These are phyloP conservation scores for Nemania sp. DNA, from an alignment of 2,329 filamentous ascomycete genomes.

Conservation along the genomic window DNA sequence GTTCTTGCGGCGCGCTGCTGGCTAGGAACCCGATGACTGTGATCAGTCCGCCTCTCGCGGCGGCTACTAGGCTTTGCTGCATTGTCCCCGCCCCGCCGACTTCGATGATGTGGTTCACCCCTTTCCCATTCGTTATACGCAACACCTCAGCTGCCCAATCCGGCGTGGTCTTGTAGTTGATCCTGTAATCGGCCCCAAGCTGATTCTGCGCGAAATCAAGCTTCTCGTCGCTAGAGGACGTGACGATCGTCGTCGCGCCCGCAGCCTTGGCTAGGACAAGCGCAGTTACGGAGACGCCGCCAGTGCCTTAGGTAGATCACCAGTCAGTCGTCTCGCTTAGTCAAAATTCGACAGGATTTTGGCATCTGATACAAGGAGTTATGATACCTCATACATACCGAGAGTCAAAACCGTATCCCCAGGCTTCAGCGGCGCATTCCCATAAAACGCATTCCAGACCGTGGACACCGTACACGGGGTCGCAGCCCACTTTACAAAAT, in stretches of 20 bases:
- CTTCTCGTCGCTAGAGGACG: constrained; percentile 55
- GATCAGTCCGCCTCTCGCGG: constrained; percentile 50
- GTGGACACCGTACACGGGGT: constrained; percentile 50
- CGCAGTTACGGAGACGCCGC: constrained; percentile 50
- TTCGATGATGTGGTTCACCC: constrained; percentile 48
- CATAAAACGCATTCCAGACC: constrained; percentile 53
- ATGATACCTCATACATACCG: constrained; percentile 28
- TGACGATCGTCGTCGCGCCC: constrained; percentile 51
- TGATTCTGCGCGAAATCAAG: constrained; percentile 42
- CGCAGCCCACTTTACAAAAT: constrained; percentile 42
- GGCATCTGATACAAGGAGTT: too few species aligned
- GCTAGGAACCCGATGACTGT: constrained; percentile 47
- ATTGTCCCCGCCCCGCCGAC: constrained; percentile 47
- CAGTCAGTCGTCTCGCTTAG: too few species aligned
- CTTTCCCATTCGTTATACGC: constrained; percentile 47
- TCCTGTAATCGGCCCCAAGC: constrained; percentile 47
- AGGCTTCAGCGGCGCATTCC: constrained; percentile 44
- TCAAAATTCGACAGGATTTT: too few species aligned
- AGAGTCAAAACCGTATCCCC: constrained; percentile 45
- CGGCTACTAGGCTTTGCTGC: constrained; percentile 48
- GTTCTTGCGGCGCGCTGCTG: constrained; percentile 25
- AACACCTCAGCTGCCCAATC: constrained; percentile 51
- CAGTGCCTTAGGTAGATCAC: constrained; percentile 47
- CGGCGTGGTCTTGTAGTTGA: constrained; percentile 53
- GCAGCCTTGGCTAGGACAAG: constrained; percentile 51